Percentiles rank a stretch among this genome's conserved stretches.
Evolutionary conservation across 1,284 basidiomycete species (phyloP).

Genomic region (Thecaphora thlaspeos): DNA sequence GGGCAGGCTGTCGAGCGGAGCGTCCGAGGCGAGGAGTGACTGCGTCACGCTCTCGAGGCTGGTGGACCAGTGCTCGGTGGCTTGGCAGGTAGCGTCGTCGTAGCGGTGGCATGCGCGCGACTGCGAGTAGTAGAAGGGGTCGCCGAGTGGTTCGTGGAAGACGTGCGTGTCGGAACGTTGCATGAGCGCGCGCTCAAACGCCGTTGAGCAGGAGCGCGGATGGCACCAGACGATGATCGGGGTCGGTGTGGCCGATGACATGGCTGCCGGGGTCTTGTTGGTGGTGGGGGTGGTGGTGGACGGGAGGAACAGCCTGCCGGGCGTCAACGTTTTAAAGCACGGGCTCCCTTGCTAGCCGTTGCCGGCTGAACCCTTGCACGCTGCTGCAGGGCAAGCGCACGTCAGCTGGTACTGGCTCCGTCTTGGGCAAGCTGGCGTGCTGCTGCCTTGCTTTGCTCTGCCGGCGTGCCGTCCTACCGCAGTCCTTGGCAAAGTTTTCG

Average conservation of each 20-base stretch:
- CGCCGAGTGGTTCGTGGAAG: slow-evolving; percentile 50
- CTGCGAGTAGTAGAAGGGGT: slow-evolving; percentile 46
- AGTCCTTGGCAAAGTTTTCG: no score
- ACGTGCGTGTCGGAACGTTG: slow-evolving; percentile 45
- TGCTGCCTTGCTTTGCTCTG: no score
- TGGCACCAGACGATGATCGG: slow-evolving; percentile 49
- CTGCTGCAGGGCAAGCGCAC: no score
- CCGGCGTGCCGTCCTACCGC: no score
- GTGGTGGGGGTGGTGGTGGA: neutral
- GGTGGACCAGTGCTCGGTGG: slow-evolving; percentile 30
- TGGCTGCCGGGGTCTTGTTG: neutral
- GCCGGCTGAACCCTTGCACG: no score
- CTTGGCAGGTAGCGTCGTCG: slow-evolving; percentile 34
- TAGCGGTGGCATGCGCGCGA: slow-evolving; percentile 40
- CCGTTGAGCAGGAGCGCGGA: slow-evolving; percentile 46
- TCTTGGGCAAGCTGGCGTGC: no score
- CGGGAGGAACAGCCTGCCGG: no score
- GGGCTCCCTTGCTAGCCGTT: no score
- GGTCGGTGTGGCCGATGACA: slow-evolving; percentile 17
- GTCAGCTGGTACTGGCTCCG: no score
- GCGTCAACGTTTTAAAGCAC: no score
- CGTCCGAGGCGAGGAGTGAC: slow-evolving; percentile 10
- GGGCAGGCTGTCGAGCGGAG: slow-evolving; percentile 5
- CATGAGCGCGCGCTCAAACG: slow-evolving; percentile 52
- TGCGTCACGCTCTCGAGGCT: slow-evolving; percentile 28